Percentiles rank a stretch among this genome's conserved stretches.
Evolutionary conservation across 805 yeast genomes (phyloP).

Genomic region (Metschnikowia koreensis): DNA sequence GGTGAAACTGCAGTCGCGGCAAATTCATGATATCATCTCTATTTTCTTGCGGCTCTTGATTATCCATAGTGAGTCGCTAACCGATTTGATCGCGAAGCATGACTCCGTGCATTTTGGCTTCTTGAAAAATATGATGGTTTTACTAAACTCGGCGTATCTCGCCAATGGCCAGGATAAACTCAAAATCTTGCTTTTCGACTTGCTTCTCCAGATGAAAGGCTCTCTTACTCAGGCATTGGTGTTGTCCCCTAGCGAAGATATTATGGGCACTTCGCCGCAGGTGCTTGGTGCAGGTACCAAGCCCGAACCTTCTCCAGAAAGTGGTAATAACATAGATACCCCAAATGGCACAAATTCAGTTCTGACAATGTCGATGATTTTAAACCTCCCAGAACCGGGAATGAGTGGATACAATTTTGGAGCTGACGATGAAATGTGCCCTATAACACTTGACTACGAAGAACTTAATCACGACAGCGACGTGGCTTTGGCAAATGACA

Average conservation of each 20-base stretch:
- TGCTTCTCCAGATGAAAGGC: slow-evolving; percentile 52
- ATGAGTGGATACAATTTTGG: slow-evolving; percentile 22
- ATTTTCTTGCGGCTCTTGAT: slow-evolving; percentile 54
- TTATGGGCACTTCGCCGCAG: slow-evolving; percentile 5
- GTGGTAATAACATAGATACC: background rate
- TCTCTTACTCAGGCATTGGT: slow-evolving; percentile 24
- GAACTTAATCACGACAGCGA: slow-evolving; percentile 36
- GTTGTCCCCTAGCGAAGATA: slow-evolving; percentile 7
- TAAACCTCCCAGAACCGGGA: slow-evolving; percentile 32
- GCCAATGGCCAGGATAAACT: slow-evolving; percentile 41
- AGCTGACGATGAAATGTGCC: slow-evolving; percentile 8
- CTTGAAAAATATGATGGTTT: slow-evolving; percentile 44
- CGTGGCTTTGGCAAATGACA: slow-evolving; percentile 29
- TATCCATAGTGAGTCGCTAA: slow-evolving; percentile 53
- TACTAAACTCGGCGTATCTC: slow-evolving; percentile 46
- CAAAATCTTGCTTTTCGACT: slow-evolving; percentile 57
- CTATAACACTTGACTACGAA: slow-evolving; percentile 25
- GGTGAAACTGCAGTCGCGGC: slow-evolving; percentile 3
- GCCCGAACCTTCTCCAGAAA: slow-evolving; percentile 3
- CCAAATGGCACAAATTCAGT: slow-evolving; percentile 4
- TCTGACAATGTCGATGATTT: slow-evolving; percentile 18
- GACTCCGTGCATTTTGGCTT: slow-evolving; percentile 45
- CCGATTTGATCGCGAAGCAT: slow-evolving; percentile 40
- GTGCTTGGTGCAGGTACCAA: background rate
- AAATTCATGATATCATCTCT: slow-evolving; percentile 36